Base-by-base conservation (phyloP, 2,329 filamentous ascomycete genomes). In the Aspergillus quadricinctus region DNA sequence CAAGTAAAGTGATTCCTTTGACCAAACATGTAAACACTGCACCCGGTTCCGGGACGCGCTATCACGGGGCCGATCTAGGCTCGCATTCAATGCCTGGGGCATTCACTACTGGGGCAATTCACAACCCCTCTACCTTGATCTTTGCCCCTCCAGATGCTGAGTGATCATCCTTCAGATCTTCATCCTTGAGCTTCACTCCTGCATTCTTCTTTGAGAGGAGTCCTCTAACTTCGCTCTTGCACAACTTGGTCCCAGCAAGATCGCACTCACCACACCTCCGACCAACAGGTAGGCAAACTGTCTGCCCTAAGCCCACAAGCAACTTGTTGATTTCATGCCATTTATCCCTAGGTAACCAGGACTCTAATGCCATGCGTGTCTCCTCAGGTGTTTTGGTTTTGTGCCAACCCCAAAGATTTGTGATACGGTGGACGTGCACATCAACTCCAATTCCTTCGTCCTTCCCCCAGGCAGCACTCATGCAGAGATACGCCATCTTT, bases 301-400 rank as follows among this genome's bases (percentile, higher is more conserved):
- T 90, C 80, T 97, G 92, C 0, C 92, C 92, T 59, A 96, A 80
- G 0, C 92, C 92, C 31, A 97, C 92, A 41, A 97, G 81, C 72
- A 96, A 75, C 76, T 88, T 86, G 73, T 97, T 97, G 72, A 97
- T 95, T 74, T 96, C 90, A 72, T 90, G 88, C 92, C 92, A 97
- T 66, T 84, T 86, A 51, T 96, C 90, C 57, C 75, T 82, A 2
- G 92, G 92, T 65, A 97, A 77, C 92, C 92, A 97, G 17, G 80
- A 80, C 77, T 97, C 84, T 57, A 97, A 78, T 35, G 85, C 84
- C 53, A 80, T 76, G 46, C 92, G 81, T 29, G 92, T 96, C 70
- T 90, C 88, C 77, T 97, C 92, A 0, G 92, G 92, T 11, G 79
- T 88, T 65, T 85, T 87, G 2, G 88, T 93, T 71, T 84, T 85